Conservation (phyloP, 306 rosid genomes). For the Leucaena leucocephala region DNA sequence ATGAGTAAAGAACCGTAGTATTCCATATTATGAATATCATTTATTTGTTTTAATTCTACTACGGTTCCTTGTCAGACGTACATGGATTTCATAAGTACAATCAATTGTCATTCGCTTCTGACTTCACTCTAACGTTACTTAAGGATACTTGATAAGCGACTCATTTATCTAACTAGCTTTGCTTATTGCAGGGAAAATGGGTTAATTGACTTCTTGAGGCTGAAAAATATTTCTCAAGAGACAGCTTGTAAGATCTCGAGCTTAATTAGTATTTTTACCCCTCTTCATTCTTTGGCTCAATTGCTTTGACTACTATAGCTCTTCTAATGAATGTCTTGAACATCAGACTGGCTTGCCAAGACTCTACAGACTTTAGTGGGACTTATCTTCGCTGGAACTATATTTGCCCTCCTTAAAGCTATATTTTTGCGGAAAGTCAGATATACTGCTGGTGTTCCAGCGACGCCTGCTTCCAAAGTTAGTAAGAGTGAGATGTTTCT, state of each 20-base stretch:
- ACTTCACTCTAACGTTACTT: neutral
- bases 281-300: constrained; percentile 4
- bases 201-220: constrained; percentile 52
- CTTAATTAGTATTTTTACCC: neutral
- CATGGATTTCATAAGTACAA: neutral
- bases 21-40: no score
- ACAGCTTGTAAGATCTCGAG: constrained; percentile 66
- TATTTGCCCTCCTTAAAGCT: constrained; percentile 70
- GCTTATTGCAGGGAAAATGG: constrained; percentile 64
- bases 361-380: constrained; percentile 60
- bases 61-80: neutral
- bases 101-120: neutral
- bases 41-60: neutral
- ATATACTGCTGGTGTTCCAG: constrained; percentile 40
- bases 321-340: constrained; percentile 24
- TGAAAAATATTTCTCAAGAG: constrained; percentile 49
- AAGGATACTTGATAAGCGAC: neutral
- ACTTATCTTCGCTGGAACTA: constrained; percentile 60
- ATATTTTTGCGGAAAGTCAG: constrained; percentile 52
- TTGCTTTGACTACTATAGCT: neutral
- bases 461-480: constrained; percentile 46
- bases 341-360: constrained; percentile 72
- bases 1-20: neutral
- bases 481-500: constrained; percentile 53
- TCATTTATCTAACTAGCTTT: constrained; percentile 18